Percentiles rank a stretch among this genome's conserved stretches.
phyloP scores from a whole-genome alignment of 257 asterid species.

The Fraxinus excelsior region DNA sequence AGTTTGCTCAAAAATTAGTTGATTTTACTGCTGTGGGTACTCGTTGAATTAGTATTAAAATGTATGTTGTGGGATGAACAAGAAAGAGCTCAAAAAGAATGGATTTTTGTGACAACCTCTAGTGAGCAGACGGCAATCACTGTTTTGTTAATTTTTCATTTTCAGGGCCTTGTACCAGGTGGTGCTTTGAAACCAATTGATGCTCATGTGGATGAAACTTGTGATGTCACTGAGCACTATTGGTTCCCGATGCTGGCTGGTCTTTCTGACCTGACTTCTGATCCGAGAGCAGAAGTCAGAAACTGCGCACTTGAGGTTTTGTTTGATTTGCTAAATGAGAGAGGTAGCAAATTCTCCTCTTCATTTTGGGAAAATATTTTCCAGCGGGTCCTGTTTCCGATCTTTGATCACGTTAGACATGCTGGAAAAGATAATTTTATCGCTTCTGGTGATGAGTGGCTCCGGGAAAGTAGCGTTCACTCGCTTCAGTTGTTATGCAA shows the following conservation, averaged over 20 bases:
- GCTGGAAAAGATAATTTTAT: constrained; percentile 70
- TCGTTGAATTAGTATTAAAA: too few relatives aligned
- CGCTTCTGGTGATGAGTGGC: constrained; percentile 73
- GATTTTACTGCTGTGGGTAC: too few relatives aligned
- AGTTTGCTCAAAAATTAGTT: too few relatives aligned
- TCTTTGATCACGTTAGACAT: constrained; percentile 91
- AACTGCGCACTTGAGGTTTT: constrained; percentile 98
- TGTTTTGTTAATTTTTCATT: constrained; percentile 28
- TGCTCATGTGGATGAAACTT: constrained; percentile 52
- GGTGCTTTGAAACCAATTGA: constrained; percentile 90
- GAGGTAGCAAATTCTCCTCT: constrained; percentile 96
- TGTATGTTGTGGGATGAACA: too few relatives aligned
- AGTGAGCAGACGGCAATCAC: constrained; percentile 8
- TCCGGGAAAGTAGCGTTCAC: constrained; percentile 88
- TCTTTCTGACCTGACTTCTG: constrained; percentile 95
- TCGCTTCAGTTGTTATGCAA: constrained; percentile 93
- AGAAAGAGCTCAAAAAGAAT: too few relatives aligned
- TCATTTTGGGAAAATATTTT: constrained; percentile 96
- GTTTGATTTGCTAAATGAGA: constrained; percentile 93
- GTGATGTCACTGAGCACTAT: constrained; percentile 94
- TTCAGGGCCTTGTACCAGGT: constrained; percentile 94
- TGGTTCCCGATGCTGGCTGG: constrained; percentile 99
- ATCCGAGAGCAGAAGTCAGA: constrained; percentile 92
- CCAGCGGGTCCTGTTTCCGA: constrained; percentile 89
- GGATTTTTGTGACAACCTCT: too few relatives aligned